Evolutionary conservation across 2,329 filamentous ascomycete species (phyloP).

Genomic region (Berkeleyomyces basicola): DNA sequence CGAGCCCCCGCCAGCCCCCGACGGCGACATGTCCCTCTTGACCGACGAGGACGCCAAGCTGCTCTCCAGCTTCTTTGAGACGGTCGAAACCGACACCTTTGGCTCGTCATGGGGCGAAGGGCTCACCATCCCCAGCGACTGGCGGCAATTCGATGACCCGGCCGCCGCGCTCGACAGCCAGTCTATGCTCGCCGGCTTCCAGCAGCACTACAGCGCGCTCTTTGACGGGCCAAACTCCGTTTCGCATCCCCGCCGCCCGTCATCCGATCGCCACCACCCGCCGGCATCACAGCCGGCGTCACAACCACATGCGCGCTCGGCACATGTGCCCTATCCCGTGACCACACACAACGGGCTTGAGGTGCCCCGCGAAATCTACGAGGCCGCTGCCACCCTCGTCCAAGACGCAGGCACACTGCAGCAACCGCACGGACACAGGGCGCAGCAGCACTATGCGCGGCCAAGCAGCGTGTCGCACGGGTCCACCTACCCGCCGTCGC

Average conservation of each 20-base stretch:
- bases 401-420: slow-evolving; percentile 19
- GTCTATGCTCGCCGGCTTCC: slow-evolving; percentile 15
- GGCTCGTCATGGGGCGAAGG: slow-evolving; percentile 35
- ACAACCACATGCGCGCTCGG: not conserved
- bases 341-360: slow-evolving; percentile 7
- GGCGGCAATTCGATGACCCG: slow-evolving; percentile 30
- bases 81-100: slow-evolving; percentile 34
- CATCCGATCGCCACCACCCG: not conserved
- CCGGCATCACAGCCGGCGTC: not conserved
- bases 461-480: not conserved
- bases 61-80: slow-evolving; percentile 41
- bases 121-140: slow-evolving; percentile 32
- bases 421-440: slow-evolving; percentile 26
- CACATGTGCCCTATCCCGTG: not conserved
- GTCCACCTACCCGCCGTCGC: not conserved
- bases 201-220: slow-evolving; percentile 9
- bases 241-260: not conserved
- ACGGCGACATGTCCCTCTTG: slow-evolving; percentile 47
- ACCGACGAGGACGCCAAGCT: slow-evolving; percentile 43
- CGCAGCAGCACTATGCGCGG: slow-evolving; percentile 18
- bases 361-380: slow-evolving; percentile 10
- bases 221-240: slow-evolving; percentile 16
- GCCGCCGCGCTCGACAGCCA: slow-evolving; percentile 16
- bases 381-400: slow-evolving; percentile 13
- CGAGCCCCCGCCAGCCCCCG: slow-evolving; percentile 40